These are phyloP conservation scores for Mantamonas sphyraenae DNA, from an alignment of 78 protist species.

Conservation along the genomic window DNA sequence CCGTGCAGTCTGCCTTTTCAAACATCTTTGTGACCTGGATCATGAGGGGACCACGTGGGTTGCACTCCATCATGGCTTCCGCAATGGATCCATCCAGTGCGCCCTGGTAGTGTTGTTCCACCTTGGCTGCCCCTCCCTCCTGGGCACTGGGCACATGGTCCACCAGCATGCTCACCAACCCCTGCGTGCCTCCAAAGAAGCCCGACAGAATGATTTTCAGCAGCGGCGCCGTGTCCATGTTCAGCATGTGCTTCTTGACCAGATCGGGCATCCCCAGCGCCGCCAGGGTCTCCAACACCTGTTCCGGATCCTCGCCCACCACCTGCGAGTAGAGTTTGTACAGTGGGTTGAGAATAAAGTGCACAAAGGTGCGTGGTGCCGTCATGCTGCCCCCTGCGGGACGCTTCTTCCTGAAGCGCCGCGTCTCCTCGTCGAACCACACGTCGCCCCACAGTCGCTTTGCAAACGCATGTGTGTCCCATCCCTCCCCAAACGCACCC, in stretches of 20 bases:
- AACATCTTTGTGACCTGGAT: constrained; percentile 66
- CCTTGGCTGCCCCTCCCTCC: constrained; percentile 41
- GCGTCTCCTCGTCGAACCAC: constrained; percentile 38
- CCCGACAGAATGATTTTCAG: constrained; percentile 45
- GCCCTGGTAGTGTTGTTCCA: constrained; percentile 57
- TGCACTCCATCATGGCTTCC: constrained; percentile 49
- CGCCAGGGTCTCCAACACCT: constrained; percentile 5
- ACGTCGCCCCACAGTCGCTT: constrained; percentile 93
- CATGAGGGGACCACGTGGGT: constrained; percentile 77
- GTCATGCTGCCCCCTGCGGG: no score
- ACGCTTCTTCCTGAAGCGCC: constrained; percentile 44
- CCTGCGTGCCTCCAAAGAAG: constrained; percentile 61
- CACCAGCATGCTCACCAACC: constrained; percentile 72
- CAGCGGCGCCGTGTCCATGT: constrained; percentile 59
- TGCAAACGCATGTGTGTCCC: constrained; percentile 58
- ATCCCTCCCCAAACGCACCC: constrained; percentile 1
- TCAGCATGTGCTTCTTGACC: constrained; percentile 20
- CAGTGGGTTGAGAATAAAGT: constrained; percentile 91
- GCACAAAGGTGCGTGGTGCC: constrained; percentile 77
- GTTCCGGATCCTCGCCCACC: constrained; percentile 21
- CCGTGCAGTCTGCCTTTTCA: constrained; percentile 32
- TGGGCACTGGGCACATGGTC: constrained; percentile 77
- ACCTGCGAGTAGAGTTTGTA: constrained; percentile 79
- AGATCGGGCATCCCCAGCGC: no score
- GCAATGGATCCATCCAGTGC: constrained; percentile 42